Evolutionary conservation across 495 filamentous ascomycete species (phyloP), one percentile per base, ranked within the genome.

Genomic region (Aspergillus biplanus): DNA sequence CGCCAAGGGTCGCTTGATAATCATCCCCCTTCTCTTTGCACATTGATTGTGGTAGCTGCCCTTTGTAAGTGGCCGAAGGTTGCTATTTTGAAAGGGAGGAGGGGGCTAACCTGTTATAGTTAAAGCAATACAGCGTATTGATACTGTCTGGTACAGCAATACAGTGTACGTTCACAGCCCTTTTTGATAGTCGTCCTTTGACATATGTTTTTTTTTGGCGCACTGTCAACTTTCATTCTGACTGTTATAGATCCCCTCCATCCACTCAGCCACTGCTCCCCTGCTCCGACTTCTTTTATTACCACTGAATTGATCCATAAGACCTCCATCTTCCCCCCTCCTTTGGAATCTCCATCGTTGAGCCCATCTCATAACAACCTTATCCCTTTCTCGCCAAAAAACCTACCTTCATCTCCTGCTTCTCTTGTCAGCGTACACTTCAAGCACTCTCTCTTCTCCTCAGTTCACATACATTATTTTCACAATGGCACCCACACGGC

Each of bases 401-500:
- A 50, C 9, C 57, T 33, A 37, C 35, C 9, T 16, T 15, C 16
- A 9, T 39, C 32, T 21, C 35, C 35, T 39, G 6, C 35, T 39
- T 39, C 35, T 39, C 35, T 12, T 39, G 12, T 39, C 35, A 39
- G 12, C 6, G 12, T 6, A 39, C 6, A 42, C n/a, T n/a, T n/a
- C n/a, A 39, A 39, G 6, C 35, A 6, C 12, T 39, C 6, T 39
- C 12, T 39, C 6, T 6, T 6, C 12, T 6, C 12, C 35, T 39
- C 6, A 12, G 6, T 39, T 39, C 35, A 39, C 12, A 39, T 39
- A 6, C 53, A 48, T 4, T 16, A 7, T 58, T 7, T 5, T 57
- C 59, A 66, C 6, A 1, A 67, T 67, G 65, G 65, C 33, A 57
- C 65, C 65, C n/a, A 50, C 32, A 21, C 60, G 55, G 33, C 66